Percentiles rank a stretch among this genome's conserved stretches.
These are phyloP conservation scores for Ramicandelaber brevisporus DNA, from an alignment of 192 early-diverging fungal genomes.

Conservation along the genomic window DNA sequence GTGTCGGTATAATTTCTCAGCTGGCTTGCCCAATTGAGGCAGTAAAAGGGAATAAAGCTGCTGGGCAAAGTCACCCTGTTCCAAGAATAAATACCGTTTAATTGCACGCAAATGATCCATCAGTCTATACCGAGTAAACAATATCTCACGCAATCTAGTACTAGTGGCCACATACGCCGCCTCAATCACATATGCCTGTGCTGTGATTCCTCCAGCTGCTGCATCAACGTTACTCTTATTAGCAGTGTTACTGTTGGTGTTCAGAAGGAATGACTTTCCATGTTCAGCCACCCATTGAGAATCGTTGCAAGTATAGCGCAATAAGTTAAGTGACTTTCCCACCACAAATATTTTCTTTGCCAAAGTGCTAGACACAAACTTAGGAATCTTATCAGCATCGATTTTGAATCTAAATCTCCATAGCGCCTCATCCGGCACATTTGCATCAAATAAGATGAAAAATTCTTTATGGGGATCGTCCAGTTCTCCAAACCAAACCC, in stretches of 20 bases:
- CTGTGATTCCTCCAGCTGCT: too few relatives aligned
- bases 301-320: conserved; percentile 36
- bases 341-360: conserved; percentile 76
- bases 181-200: conserved; percentile 24
- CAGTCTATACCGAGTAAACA: conserved; percentile 57
- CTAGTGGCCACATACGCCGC: conserved; percentile 46
- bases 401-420: conserved; percentile 67
- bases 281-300: conserved; percentile 20
- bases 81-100: conserved; percentile 70
- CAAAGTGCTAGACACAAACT: conserved; percentile 42
- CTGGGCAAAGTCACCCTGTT: conserved; percentile 87
- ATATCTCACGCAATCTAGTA: conserved; percentile 39
- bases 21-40: conserved; percentile 31
- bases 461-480: conserved; percentile 83
- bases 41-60: conserved; percentile 62
- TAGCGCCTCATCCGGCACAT: conserved; percentile 33
- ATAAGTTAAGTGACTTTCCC: conserved; percentile 70
- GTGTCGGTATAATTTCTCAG: conserved; percentile 54
- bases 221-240: too few relatives aligned
- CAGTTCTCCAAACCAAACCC: conserved; percentile 87
- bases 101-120: conserved; percentile 66
- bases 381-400: conserved; percentile 58
- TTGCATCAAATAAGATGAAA: conserved; percentile 39
- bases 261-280: too few relatives aligned
- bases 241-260: too few relatives aligned